Evolutionary conservation across 495 filamentous ascomycete genomes (phyloP), one percentile per base, ranked within the genome.

Genomic region (Xylaria grammica): DNA sequence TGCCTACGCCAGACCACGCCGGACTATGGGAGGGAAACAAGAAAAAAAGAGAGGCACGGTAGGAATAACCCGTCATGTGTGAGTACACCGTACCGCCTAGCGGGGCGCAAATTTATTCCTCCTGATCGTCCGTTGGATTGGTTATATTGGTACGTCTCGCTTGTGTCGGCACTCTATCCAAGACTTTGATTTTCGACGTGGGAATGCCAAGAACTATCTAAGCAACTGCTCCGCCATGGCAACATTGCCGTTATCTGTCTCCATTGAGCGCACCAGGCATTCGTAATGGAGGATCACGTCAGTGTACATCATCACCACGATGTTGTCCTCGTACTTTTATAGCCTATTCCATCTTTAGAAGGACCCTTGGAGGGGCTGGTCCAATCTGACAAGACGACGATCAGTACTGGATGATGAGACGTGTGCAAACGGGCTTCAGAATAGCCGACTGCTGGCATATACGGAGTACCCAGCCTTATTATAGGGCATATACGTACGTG

Each of bases 281-380:
- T 32, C 26, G 22, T 32, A 45, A 58, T 58, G 29, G n/a, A 48
- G 40, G 9, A 59, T 59, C 56, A 48, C 56, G 42, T 59, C 56
- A 59, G n/a, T 59, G 36, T 48, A 59, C 42, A 59, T 59, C 29
- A 26, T 48, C 56, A 48, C 32, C 56, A 42, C 34, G 32, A 40
- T 19, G 42, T 40, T 40, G 20, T 42, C 32, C 9, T 22, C 9
- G 27, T 48, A 13, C 42, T 26, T 19, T 30, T 11, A 30, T 34
- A 17, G 27, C 29, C 42, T 32, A 48, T 34, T 29, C 27, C 42
- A 34, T 59, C 19, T 34, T 0, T 19, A 34, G 27, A 45, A 20
- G 55, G 45, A 48, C 4, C 20, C 40, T 44, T 24, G 20, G 20
- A 20, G 45, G 1, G 5, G 3, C 4, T 9, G 20, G 3, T 48